Evolutionary conservation across 75 land plant genomes (phyloP).

Genomic region (Gnetum montanum): DNA sequence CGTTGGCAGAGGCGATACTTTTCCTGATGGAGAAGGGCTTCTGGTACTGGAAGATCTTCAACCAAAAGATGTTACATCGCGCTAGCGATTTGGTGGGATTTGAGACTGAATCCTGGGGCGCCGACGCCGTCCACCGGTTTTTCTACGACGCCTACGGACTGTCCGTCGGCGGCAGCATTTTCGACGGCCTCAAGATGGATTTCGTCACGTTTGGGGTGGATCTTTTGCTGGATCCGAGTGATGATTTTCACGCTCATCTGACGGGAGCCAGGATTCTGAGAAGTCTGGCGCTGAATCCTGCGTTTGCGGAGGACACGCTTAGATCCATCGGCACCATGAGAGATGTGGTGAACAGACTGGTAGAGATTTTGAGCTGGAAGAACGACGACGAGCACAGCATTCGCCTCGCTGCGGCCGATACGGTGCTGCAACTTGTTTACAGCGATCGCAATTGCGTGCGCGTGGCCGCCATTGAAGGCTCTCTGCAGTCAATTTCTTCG

Average conservation of each 20-base stretch:
- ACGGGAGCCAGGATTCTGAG: constrained; percentile 46
- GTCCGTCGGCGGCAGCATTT: constrained; percentile 67
- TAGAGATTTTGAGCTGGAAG: constrained; percentile 89
- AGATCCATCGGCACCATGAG: constrained; percentile 57
- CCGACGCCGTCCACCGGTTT: constrained; percentile 39
- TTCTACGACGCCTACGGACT: constrained; percentile 70
- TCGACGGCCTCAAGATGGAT: constrained; percentile 84
- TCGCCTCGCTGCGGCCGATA: constrained; percentile 41
- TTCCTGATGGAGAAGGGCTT: constrained; percentile 71
- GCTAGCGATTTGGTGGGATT: constrained; percentile 47
- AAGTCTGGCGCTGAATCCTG: constrained; percentile 16
- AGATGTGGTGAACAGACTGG: constrained; percentile 47
- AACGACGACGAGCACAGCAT: constrained; percentile 49
- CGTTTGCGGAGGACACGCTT: constrained; percentile 41
- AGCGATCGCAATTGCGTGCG: constrained; percentile 42
- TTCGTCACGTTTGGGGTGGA: constrained; percentile 56
- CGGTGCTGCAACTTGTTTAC: constrained; percentile 36
- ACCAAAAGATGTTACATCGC: constrained; percentile 25
- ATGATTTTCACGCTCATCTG: constrained; percentile 38
- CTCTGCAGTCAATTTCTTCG: constrained; percentile 54
- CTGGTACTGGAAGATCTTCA: constrained; percentile 57
- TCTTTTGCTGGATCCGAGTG: constrained; percentile 37
- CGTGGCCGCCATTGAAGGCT: constrained; percentile 42
- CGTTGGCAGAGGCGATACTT: constrained; percentile 54
- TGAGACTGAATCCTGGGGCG: constrained; percentile 17